phyloP scores from a whole-genome alignment of 768 basidiomycete species.

The Tylopilus subfusipes region DNA sequence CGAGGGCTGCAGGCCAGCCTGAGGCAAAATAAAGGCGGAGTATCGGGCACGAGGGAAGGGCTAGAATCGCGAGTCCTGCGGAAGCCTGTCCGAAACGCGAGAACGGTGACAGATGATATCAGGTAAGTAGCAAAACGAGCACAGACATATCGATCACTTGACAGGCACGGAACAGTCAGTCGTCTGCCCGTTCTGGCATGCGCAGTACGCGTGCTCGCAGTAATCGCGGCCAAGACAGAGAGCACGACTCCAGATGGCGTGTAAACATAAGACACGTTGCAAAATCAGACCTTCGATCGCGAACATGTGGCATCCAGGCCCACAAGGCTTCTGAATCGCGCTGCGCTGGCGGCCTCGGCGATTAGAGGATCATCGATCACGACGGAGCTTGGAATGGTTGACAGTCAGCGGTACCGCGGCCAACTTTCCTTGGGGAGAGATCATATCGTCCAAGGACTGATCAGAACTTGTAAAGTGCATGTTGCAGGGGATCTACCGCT shows the following conservation, averaged over 20 bases:
- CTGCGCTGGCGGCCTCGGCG: conserved; percentile 1
- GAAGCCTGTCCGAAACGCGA: conserved; percentile 30
- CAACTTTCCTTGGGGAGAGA: no score
- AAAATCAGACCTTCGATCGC: conserved; percentile 14
- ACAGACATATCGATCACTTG: conserved; percentile 21
- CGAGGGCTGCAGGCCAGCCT: neutral
- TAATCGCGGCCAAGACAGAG: conserved; percentile 3
- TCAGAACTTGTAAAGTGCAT: neutral
- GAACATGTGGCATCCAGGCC: conserved; percentile 14
- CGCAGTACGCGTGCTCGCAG: conserved; percentile 22
- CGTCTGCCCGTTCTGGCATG: conserved; percentile 23
- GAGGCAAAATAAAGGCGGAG: conserved; percentile 24
- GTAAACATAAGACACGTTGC: conserved; percentile 23
- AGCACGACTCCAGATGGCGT: conserved; percentile 4
- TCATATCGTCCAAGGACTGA: no score
- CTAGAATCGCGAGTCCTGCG: conserved; percentile 22
- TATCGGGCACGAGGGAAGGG: conserved; percentile 29
- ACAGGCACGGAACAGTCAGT: conserved; percentile 16
- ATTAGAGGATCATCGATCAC: neutral
- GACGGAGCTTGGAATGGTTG: no score
- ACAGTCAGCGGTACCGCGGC: neutral
- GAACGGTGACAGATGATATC: conserved; percentile 15
- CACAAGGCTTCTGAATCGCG: no score
- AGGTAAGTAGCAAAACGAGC: conserved; percentile 12
- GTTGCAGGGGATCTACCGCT: neutral